phyloP scores from a whole-genome alignment of 306 rosid species.

The Cajanus cajan region DNA sequence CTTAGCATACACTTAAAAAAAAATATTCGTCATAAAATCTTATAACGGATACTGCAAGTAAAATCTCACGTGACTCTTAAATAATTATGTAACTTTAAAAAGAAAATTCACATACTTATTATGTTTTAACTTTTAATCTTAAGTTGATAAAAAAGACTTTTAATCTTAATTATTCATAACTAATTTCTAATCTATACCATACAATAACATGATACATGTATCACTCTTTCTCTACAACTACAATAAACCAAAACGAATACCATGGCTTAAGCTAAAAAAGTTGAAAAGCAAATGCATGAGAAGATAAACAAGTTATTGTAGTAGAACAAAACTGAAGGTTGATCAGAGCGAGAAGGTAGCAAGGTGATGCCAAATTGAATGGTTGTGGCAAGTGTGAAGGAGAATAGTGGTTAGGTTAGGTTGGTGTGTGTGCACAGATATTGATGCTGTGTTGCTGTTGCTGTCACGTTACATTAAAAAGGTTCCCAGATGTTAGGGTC shows the following conservation, averaged over 20 bases:
- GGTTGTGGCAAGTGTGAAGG: background rate
- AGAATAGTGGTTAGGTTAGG: background rate
- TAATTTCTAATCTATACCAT: no score
- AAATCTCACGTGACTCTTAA: no score
- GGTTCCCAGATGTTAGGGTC: conserved; percentile 11
- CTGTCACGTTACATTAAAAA: background rate
- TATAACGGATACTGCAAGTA: no score
- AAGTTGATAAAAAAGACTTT: no score
- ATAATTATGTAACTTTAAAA: no score
- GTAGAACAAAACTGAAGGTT: background rate
- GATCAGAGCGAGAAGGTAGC: background rate
- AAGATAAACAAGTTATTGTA: no score
- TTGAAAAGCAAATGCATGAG: background rate
- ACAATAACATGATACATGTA: background rate
- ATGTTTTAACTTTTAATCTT: no score
- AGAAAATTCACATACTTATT: no score
- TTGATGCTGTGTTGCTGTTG: no score
- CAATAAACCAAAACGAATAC: background rate
- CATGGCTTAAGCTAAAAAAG: background rate
- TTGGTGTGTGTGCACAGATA: background rate
- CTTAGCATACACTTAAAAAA: no score
- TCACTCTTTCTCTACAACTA: background rate
- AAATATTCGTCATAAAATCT: no score
- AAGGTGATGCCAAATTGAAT: background rate
- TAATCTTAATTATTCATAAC: no score